phyloP scores from a whole-genome alignment of 176 grass and related monocot genomes.

The Rhynchospora pubera region DNA sequence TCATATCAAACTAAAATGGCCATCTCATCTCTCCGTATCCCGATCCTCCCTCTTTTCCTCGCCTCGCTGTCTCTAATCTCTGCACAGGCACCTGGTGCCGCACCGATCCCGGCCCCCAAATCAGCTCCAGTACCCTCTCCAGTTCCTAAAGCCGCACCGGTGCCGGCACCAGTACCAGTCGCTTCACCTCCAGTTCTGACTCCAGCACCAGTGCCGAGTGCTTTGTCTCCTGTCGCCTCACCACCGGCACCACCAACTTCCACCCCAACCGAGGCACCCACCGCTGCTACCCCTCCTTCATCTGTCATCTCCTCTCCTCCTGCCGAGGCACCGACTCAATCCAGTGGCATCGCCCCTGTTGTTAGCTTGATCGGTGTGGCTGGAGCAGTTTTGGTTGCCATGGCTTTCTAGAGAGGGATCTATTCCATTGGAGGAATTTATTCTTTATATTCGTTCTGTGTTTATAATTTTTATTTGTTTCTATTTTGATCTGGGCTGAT shows the following conservation, averaged over 20 bases:
- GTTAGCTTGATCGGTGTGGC: slow-evolving; percentile 7
- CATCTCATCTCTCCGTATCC: not conserved
- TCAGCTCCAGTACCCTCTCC: not conserved
- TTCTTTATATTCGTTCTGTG: slow-evolving; percentile 12
- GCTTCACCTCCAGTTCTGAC: slow-evolving; percentile 8
- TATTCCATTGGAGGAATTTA: not conserved
- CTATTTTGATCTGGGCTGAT: not conserved
- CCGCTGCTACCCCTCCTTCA: not conserved
- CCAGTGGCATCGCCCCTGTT: not conserved
- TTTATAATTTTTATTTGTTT: not conserved
- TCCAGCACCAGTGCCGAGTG: slow-evolving; percentile 2
- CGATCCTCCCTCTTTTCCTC: slow-evolving; percentile 6
- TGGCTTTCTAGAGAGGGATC: slow-evolving; percentile 16
- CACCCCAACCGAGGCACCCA: not conserved
- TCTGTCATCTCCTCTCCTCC: not conserved
- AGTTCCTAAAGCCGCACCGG: not conserved
- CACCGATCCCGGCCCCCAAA: slow-evolving; percentile 3
- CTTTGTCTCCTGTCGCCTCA: slow-evolving; percentile 1
- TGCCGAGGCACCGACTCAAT: not conserved
- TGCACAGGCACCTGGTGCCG: not conserved
- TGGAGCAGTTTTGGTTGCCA: not conserved
- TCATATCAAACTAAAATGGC: not conserved
- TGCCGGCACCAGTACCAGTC: slow-evolving; percentile 16
- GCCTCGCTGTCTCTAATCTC: slow-evolving; percentile 5
- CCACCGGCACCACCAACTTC: not conserved